Conservation (phyloP, 2,329 filamentous ascomycete species). For the Albophoma yamanashiensis region DNA sequence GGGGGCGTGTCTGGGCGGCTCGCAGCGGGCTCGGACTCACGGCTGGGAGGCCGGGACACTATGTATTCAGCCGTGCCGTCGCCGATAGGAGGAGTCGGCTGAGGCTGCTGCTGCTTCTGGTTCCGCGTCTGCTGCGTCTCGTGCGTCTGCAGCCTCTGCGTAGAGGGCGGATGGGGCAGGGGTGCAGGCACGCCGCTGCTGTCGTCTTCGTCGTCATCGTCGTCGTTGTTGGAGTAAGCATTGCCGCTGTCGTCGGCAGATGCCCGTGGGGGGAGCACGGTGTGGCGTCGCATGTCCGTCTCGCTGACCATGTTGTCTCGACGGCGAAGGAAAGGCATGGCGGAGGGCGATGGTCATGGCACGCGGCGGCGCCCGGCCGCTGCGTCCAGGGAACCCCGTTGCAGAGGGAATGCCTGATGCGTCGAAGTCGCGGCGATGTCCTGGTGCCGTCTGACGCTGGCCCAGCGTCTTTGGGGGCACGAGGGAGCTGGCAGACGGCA, state of each 20-base stretch:
- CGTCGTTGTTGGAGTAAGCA: neutral
- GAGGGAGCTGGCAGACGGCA: constrained; percentile 1
- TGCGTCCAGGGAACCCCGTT: constrained; percentile 1
- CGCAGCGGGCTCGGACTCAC: constrained; percentile 11
- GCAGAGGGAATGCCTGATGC: neutral
- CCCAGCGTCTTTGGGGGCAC: too few species aligned
- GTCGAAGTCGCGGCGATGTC: neutral
- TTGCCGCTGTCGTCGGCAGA: constrained; percentile 3
- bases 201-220: constrained; percentile 10
- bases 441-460: neutral
- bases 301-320: constrained; percentile 50
- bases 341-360: constrained; percentile 27
- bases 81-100: neutral
- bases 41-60: constrained; percentile 11
- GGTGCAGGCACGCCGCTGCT: constrained; percentile 2
- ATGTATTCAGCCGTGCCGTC: constrained; percentile 3
- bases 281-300: constrained; percentile 45
- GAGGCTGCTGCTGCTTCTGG: neutral
- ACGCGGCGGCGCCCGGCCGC: constrained; percentile 15
- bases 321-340: constrained; percentile 52
- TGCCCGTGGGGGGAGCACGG: constrained; percentile 21
- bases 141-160: neutral
- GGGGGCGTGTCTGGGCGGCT: constrained; percentile 32
- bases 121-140: neutral
- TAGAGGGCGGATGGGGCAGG: constrained; percentile 3